A percentile compares a stretch with the other conserved stretches of the same genome.
Evolutionary conservation across 2,329 filamentous ascomycete species (phyloP).

Genomic region (Fusarium armeniacum): DNA sequence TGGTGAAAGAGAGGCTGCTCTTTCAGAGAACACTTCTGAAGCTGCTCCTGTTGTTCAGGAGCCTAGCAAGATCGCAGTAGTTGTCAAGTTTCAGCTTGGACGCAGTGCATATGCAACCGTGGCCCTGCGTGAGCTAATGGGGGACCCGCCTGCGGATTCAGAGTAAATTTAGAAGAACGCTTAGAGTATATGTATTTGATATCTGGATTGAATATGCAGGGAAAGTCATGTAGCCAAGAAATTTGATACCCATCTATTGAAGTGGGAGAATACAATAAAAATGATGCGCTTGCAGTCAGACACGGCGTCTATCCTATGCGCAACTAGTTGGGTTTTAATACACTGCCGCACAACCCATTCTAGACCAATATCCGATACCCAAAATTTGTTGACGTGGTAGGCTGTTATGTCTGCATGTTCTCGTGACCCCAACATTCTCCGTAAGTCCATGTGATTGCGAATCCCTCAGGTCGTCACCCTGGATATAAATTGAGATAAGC

Average conservation of each 20-base stretch:
- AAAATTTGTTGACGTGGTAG: conserved; percentile 8
- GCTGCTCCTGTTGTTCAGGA: conserved; percentile 22
- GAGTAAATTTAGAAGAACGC: conserved; percentile 4
- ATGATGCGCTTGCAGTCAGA: conserved; percentile 31
- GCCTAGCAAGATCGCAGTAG: conserved; percentile 69
- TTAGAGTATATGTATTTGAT: conserved; percentile 4
- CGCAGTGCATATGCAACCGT: conserved; percentile 89
- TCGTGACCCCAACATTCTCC: conserved; percentile 3
- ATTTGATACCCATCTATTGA: conserved; percentile 47
- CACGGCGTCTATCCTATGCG: conserved; percentile 18
- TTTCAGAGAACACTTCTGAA: conserved; percentile 17
- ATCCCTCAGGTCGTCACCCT: conserved; percentile 1
- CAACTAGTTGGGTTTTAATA: conserved; percentile 36
- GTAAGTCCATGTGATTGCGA: conserved; percentile 12
- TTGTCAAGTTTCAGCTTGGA: conserved; percentile 81
- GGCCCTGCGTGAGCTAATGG: conserved; percentile 82
- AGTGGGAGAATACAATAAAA: conserved; percentile 44
- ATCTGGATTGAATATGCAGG: conserved; percentile 4
- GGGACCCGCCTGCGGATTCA: conserved; percentile 54
- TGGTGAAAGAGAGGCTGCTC: conserved; percentile 15
- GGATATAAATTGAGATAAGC: conserved; percentile 1
- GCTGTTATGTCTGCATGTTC: not conserved
- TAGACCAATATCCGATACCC: conserved; percentile 6
- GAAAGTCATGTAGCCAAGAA: conserved; percentile 28
- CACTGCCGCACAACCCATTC: conserved; percentile 33